Percentiles rank a stretch among this genome's conserved stretches.
phyloP scores from a whole-genome alignment of 75 land plant species.

The Pinus taeda region DNA sequence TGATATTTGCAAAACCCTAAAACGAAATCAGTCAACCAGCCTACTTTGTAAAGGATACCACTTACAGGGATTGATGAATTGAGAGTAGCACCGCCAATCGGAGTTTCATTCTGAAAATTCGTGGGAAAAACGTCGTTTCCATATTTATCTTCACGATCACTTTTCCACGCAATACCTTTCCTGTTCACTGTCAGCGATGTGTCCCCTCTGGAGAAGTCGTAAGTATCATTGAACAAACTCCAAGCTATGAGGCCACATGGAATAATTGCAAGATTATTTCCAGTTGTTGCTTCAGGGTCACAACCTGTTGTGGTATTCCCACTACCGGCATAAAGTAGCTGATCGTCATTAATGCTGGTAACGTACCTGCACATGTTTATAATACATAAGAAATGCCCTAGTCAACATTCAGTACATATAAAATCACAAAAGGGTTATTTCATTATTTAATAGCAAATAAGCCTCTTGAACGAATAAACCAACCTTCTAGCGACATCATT shows the following conservation, averaged over 20 bases:
- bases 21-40: too few relatives aligned
- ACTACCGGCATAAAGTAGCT: too few relatives aligned
- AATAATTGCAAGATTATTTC: too few relatives aligned
- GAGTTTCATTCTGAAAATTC: slow-evolving; percentile 32
- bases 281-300: too few relatives aligned
- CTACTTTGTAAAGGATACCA: background rate
- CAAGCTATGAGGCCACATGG: too few relatives aligned
- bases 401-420: background rate
- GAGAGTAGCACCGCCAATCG: slow-evolving; percentile 50
- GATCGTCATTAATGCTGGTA: too few relatives aligned
- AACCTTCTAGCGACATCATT: background rate
- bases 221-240: too few relatives aligned
- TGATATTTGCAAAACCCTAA: too few relatives aligned
- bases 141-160: slow-evolving; percentile 35
- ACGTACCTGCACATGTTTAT: too few relatives aligned
- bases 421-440: too few relatives aligned
- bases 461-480: background rate
- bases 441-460: background rate
- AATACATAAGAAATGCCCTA: background rate
- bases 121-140: slow-evolving; percentile 35
- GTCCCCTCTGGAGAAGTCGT: too few relatives aligned
- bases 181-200: slow-evolving; percentile 13
- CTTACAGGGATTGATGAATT: slow-evolving; percentile 27
- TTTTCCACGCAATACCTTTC: slow-evolving; percentile 41
- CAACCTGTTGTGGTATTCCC: too few relatives aligned